A percentile compares a stretch with the other conserved stretches of the same genome.
Evolutionary conservation across 768 basidiomycete species (phyloP).

Genomic region (Lactifluus subvellereus): DNA sequence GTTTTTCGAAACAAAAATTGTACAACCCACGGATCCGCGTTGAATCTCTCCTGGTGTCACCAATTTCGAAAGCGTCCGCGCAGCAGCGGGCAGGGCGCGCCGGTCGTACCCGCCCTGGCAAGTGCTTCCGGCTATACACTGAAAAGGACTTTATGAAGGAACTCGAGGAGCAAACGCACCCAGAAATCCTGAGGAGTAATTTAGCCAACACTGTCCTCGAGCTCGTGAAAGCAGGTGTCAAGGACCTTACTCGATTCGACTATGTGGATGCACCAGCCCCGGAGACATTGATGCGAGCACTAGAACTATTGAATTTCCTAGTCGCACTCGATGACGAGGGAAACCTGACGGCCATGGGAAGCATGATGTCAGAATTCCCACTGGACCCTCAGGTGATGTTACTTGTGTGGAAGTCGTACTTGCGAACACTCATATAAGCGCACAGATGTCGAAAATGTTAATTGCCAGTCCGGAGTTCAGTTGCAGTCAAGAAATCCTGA

Average conservation of each 20-base stretch:
- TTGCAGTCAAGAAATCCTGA: conserved; percentile 93
- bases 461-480: conserved; percentile 92
- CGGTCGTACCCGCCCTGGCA: conserved; percentile 92
- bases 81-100: conserved; percentile 96
- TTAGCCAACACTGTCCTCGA: conserved; percentile 90
- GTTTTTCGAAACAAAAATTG: conserved; percentile 96
- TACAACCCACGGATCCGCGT: conserved; percentile 98
- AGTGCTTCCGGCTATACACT: conserved; percentile 95
- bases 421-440: neutral
- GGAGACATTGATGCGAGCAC: conserved; percentile 93
- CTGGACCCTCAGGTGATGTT: conserved; percentile 83
- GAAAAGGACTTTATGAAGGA: conserved; percentile 96
- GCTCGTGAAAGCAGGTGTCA: conserved; percentile 89
- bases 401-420: neutral
- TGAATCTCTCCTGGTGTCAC: conserved; percentile 86
- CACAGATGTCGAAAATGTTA: conserved; percentile 84
- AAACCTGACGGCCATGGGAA: conserved; percentile 77
- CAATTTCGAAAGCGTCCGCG: conserved; percentile 95
- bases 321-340: conserved; percentile 93
- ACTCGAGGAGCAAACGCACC: conserved; percentile 94
- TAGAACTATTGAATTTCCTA: conserved; percentile 90
- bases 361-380: conserved; percentile 96
- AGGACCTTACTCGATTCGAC: conserved; percentile 85
- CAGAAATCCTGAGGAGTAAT: conserved; percentile 92
- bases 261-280: conserved; percentile 93